Conservation (phyloP, 306 rosid species). For the Cicer arietinum region DNA sequence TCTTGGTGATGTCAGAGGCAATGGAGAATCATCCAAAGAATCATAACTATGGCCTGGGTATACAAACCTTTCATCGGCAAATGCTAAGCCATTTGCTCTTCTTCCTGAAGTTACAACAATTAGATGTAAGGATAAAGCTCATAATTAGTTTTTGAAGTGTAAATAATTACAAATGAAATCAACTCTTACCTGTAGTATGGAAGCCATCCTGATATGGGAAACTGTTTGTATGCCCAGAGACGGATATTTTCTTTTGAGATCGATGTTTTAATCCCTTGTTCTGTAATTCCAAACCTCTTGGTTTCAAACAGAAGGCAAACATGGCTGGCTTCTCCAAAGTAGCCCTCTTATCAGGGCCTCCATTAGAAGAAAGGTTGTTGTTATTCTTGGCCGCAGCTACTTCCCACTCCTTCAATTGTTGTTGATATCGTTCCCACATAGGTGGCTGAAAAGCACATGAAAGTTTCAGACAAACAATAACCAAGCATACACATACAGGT, state of each 20-base stretch:
- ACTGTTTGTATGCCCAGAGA: conserved; percentile 64
- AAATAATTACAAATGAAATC: conserved; percentile 6
- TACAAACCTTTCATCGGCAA: conserved; percentile 66
- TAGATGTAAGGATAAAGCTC: conserved; percentile 32
- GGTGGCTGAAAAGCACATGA: conserved; percentile 69
- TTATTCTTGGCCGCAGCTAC: conserved; percentile 58
- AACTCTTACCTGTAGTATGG: conserved; percentile 64
- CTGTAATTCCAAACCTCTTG: conserved; percentile 83
- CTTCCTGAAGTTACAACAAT: conserved; percentile 68
- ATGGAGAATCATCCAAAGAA: conserved; percentile 79
- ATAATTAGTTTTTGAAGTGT: neutral
- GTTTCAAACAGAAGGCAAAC: conserved; percentile 96
- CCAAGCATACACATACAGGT: conserved; percentile 18
- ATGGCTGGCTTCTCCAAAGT: conserved; percentile 83
- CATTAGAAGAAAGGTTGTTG: conserved; percentile 48
- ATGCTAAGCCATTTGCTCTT: conserved; percentile 68
- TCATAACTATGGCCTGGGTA: conserved; percentile 70
- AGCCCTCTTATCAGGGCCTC: conserved; percentile 57
- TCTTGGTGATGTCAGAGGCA: conserved; percentile 65
- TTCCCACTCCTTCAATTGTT: conserved; percentile 85
- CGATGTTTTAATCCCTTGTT: conserved; percentile 86
- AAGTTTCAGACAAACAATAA: conserved; percentile 29
- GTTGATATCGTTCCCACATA: conserved; percentile 81
- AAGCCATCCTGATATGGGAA: conserved; percentile 71
- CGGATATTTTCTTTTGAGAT: conserved; percentile 74